Evolutionary conservation across 73 alveolate genomes (phyloP), one percentile per base, ranked within the genome.

Genomic region (Paramecium bursaria): DNA sequence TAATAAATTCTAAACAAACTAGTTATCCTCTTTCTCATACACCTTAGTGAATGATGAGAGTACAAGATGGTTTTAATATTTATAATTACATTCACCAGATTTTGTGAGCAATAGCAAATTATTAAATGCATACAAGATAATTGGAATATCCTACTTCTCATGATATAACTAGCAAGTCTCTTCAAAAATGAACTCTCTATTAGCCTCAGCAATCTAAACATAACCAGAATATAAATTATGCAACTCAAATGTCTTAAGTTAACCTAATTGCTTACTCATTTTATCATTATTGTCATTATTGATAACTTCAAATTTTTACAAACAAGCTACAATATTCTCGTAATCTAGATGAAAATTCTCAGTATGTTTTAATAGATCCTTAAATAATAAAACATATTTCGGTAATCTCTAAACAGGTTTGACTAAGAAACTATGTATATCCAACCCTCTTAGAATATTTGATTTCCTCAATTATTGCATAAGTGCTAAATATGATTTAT

Each of bases 401-500:
- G 82, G 82, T 15, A 67, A 42, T 35, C 82, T 31, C 22, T 67
- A 35, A 33, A 67, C 82, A 9, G 82, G 82, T 35, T 67, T 67
- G 21, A 67, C 35, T n/a, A 67, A 19, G 44, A 25, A 67, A 14
- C 60, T 39, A 15, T 42, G 50, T 0, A 67, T 7, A 67, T 39
- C 82, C 29, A 67, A 9, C 4, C 48, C 50, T 2, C 35, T 31
- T 13, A 67, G 22, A 7, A 35, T 5, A 33, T 67, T 67, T 21
- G 17, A 7, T 67, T 67, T 15, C 5, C 21, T 31, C 10, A 14
- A 13, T 42, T 35, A n/a, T 3, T 29, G 22, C 17, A 39, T 46
- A 9, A 2, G 19, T 6, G 22, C 17, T 39, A 67, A 67, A 1
- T 39, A 11, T 67, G 17, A 0, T 21, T 35, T 25, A 14, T 30